phyloP scores from a whole-genome alignment of 1,139 yeast species.

The Taphrina deformans region DNA sequence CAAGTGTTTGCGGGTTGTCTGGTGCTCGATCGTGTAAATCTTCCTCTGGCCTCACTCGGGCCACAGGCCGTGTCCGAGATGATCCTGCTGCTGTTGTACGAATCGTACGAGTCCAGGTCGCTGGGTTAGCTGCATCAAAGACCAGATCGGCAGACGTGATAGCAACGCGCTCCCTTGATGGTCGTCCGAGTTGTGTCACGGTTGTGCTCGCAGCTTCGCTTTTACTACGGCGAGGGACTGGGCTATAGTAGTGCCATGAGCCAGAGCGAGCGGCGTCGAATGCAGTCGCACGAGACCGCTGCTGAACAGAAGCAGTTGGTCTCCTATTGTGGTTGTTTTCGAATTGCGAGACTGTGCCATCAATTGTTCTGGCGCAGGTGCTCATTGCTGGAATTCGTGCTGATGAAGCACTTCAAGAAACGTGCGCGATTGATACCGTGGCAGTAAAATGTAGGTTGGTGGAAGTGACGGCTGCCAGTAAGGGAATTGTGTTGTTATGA shows the following conservation, averaged over 20 bases:
- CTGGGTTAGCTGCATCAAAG: constrained; percentile 29
- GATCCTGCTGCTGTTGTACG: not conserved
- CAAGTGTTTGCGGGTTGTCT: not conserved
- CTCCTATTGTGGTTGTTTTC: not conserved
- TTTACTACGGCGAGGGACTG: not conserved
- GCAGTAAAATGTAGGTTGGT: too few relatives aligned
- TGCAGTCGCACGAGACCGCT: constrained; percentile 15
- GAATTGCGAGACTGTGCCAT: not conserved
- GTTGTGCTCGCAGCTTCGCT: not conserved
- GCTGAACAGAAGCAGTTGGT: not conserved
- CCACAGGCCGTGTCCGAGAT: not conserved
- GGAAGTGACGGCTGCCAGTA: not conserved
- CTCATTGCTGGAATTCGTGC: not conserved
- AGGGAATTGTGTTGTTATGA: not conserved
- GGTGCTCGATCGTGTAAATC: not conserved
- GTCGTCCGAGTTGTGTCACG: not conserved
- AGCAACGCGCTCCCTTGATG: not conserved
- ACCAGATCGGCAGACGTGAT: not conserved
- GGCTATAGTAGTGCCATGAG: constrained; percentile 19
- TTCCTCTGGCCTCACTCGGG: not conserved
- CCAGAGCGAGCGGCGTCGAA: constrained; percentile 20
- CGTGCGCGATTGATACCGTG: not conserved
- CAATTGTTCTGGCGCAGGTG: not conserved
- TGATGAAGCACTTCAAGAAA: not conserved
- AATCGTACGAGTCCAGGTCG: constrained; percentile 21